These are phyloP conservation scores for Hibiscus trionum DNA, from an alignment of 345 rosid species.

Conservation along the genomic window DNA sequence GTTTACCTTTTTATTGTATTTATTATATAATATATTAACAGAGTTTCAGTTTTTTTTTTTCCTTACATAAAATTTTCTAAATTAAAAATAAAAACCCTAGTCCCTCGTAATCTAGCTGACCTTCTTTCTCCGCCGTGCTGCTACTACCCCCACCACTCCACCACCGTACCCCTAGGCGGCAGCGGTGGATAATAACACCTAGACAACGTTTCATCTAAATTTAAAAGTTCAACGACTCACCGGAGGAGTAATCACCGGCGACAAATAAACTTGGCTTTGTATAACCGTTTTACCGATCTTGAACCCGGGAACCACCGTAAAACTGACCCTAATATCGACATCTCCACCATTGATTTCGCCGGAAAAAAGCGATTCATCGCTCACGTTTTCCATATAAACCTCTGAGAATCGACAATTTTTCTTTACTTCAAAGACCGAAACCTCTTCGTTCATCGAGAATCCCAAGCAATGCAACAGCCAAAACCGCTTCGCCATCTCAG, in stretches of 20 bases:
- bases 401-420: conserved; percentile 71
- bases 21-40: not conserved
- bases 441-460: conserved; percentile 44
- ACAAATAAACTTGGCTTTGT: conserved; percentile 70
- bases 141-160: not conserved
- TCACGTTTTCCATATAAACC: conserved; percentile 78
- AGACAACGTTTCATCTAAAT: not conserved
- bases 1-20: not conserved
- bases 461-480: conserved; percentile 78
- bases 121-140: too few species aligned
- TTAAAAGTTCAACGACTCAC: conserved; percentile 21
- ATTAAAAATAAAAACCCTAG: not conserved
- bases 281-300: conserved; percentile 60
- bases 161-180: not conserved
- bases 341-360: conserved; percentile 24
- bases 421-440: conserved; percentile 57
- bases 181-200: not conserved
- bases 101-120: not conserved
- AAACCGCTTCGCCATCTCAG: conserved; percentile 74
- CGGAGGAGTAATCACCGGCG: conserved; percentile 35
- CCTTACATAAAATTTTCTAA: not conserved
- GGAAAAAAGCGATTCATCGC: conserved; percentile 38
- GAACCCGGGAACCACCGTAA: conserved; percentile 92
- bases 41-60: not conserved
- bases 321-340: conserved; percentile 50